A percentile compares a stretch with the other conserved stretches of the same genome.
phyloP scores from a whole-genome alignment of 2,329 filamentous ascomycete genomes.

The Furcasterigmium furcatum region DNA sequence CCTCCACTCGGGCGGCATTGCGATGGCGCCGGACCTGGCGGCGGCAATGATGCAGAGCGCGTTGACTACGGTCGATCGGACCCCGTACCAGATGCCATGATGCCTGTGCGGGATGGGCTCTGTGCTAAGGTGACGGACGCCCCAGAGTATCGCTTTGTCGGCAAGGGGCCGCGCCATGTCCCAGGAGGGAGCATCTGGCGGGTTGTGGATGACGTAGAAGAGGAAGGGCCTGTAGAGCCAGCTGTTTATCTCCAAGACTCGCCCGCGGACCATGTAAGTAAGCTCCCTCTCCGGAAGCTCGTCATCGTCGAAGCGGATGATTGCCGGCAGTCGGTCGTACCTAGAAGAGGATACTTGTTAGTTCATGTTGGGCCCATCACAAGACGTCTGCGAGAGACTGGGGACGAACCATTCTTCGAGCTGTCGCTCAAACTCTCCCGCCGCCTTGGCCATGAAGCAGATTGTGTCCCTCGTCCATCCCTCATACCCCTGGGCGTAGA shows the following conservation, averaged over 20 bases:
- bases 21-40: slow-evolving; percentile 10
- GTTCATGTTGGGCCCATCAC: not conserved
- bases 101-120: slow-evolving; percentile 23
- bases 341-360: not conserved
- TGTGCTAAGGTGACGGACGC: slow-evolving; percentile 13
- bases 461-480: slow-evolving; percentile 13
- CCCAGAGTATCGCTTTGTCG: slow-evolving; percentile 16
- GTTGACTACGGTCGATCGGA: slow-evolving; percentile 13
- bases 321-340: not conserved
- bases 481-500: slow-evolving; percentile 14
- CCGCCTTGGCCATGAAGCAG: slow-evolving; percentile 11
- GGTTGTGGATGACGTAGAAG: slow-evolving; percentile 14
- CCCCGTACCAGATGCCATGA: slow-evolving; percentile 25
- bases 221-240: slow-evolving; percentile 16
- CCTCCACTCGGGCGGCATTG: not conserved
- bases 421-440: slow-evolving; percentile 11
- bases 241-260: slow-evolving; percentile 7
- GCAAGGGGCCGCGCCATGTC: slow-evolving; percentile 11
- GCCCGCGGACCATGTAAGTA: not conserved
- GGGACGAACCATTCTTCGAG: not conserved
- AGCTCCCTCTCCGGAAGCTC: not conserved
- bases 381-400: no score
- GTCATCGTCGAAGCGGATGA: not conserved
- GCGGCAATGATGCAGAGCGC: slow-evolving; percentile 22
- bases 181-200: not conserved